Conservation (phyloP, 163 green algal genomes). For the Scenedesmus sp. region DNA sequence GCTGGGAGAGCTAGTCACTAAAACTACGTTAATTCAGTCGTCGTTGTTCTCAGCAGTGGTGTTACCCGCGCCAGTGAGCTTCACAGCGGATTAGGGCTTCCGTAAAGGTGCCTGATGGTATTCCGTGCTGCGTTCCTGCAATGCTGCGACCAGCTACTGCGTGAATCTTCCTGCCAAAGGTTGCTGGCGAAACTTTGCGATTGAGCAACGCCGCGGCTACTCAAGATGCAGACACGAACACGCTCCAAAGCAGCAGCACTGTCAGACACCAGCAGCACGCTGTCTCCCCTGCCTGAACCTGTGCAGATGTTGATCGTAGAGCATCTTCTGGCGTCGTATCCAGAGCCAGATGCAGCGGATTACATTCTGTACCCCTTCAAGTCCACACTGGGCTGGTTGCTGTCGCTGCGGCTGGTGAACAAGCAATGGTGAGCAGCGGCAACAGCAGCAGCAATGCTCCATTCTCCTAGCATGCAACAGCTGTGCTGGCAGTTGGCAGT, state of each 20-base stretch:
- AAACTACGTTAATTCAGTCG: no score
- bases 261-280: background rate
- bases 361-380: constrained; percentile 27
- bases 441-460: background rate
- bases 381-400: constrained; percentile 23
- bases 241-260: background rate
- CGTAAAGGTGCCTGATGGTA: background rate
- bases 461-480: background rate
- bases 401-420: constrained; percentile 17
- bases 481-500: background rate
- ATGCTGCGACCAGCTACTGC: background rate
- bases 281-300: background rate
- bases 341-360: constrained; percentile 23
- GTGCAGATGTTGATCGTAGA: constrained; percentile 26
- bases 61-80: background rate
- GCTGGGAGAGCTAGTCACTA: background rate
- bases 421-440: constrained; percentile 15
- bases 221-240: background rate
- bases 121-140: background rate
- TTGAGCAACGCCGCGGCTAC: no score
- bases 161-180: background rate
- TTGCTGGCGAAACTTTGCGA: background rate
- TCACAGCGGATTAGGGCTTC: background rate
- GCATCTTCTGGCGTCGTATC: background rate
- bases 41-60: background rate